Conservation (phyloP, 2,329 filamentous ascomycete genomes). For the Cordyceps militaris region DNA sequence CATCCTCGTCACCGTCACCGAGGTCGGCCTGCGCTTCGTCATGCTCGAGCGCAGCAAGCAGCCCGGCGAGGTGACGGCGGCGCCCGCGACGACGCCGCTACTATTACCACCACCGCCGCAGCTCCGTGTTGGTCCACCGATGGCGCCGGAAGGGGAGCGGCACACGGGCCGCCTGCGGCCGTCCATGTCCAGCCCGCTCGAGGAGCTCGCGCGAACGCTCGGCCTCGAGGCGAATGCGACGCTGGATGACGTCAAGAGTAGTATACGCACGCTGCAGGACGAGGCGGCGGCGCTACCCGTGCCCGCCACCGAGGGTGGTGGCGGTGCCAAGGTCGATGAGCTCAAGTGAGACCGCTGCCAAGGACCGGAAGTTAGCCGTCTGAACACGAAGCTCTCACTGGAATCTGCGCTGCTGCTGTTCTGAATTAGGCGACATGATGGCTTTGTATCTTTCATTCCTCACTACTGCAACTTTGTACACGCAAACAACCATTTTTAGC, state of each 20-base stretch:
- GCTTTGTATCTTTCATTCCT: not conserved
- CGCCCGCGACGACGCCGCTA: not conserved
- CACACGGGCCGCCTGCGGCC: too few species aligned
- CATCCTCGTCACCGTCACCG: conserved; percentile 83
- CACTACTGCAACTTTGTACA: not conserved
- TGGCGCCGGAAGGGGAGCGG: not conserved
- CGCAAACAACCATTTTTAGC: not conserved
- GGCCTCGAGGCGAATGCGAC: conserved; percentile 29
- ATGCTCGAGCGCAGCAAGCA: conserved; percentile 46
- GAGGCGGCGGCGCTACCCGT: not conserved
- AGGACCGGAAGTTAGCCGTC: not conserved
- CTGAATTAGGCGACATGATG: not conserved
- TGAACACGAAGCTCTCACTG: not conserved
- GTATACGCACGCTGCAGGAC: conserved; percentile 26
- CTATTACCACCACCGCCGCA: not conserved
- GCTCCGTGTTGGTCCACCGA: not conserved
- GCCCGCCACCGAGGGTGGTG: not conserved
- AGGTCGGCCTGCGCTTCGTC: conserved; percentile 80
- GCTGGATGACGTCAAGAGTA: conserved; percentile 27
- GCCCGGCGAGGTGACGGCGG: conserved; percentile 15
- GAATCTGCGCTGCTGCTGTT: not conserved
- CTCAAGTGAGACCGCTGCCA: not conserved
- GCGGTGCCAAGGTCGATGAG: not conserved
- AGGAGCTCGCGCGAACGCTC: conserved; percentile 28
- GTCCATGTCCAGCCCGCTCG: conserved; percentile 23